Base-by-base conservation (phyloP, 2,329 filamentous ascomycete genomes). In the Hymenoscyphus fraxineus region DNA sequence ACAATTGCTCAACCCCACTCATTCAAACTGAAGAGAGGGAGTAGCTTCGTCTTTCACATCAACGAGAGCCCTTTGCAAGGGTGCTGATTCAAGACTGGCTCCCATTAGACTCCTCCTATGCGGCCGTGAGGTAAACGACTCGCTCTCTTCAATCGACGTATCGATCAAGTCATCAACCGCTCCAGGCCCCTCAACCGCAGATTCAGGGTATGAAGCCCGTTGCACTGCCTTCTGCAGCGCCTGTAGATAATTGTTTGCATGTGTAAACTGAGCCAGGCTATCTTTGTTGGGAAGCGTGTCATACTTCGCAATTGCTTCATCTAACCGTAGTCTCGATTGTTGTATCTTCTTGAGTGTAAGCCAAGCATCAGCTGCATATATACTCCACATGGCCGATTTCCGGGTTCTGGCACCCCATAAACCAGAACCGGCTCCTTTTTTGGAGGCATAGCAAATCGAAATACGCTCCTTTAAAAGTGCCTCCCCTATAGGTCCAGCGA, bases 371-470 rank as follows among this genome's bases (percentile, higher is more conserved):
- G 93, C 88, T 1, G 91, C 90, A 47, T 97, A 82, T 27, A 95
- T 83, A 69, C 88, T 90, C 93, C 93, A 99, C 68, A 96, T 85
- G 0, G 91, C 95, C 1, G 93, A 91, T 80, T 97, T 99, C 59
- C 95, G 84, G 65, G 83, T 84, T 66, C 94, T 84, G 9, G 84
- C 83, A 16, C 93, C 93, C 82, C 88, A 90, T 44, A 80, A 80
- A 66, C 87, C 84, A 9, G 83, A 85, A 0, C 89, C 88, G 3
- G 87, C 78, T 2, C 90, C 88, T 32, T 83, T 83, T 69, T 91
- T 91, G 2, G 90, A 88, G 0, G 86, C 86, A 77, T 94, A 97
- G 78, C 92, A 97, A 2, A 90, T 86, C 0, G 92, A 91, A 22
- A 97, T 84, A 41, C 95, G 87, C 78, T 99, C 94, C 61, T 89